These are phyloP conservation scores for Coffea canephora DNA, from an alignment of 257 asterid genomes.

Conservation along the genomic window DNA sequence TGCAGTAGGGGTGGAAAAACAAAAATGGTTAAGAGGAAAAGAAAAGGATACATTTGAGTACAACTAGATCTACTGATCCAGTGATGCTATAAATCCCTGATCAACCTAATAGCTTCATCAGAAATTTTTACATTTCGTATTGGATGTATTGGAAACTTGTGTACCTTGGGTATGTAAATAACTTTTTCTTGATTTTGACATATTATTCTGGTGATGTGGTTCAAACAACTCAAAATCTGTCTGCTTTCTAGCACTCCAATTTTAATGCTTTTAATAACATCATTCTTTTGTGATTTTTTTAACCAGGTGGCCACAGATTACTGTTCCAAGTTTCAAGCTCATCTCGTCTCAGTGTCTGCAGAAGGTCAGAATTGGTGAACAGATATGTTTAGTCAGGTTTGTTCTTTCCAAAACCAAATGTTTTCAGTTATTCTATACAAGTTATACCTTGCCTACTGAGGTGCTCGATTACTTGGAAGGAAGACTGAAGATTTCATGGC, in stretches of 20 bases:
- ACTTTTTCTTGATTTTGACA: neutral
- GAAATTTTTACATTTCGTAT: neutral
- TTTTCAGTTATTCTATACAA: constrained; percentile 8
- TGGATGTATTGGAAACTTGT: neutral
- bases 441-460: constrained; percentile 8
- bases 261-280: constrained; percentile 11
- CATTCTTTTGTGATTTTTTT: constrained; percentile 12
- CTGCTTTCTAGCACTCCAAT: neutral
- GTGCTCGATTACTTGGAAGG: constrained; percentile 56
- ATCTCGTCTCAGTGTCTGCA: constrained; percentile 52
- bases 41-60: neutral
- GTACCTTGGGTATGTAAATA: neutral
- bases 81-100: neutral
- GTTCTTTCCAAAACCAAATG: neutral
- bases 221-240: neutral
- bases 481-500: constrained; percentile 97
- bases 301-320: constrained; percentile 89
- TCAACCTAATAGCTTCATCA: neutral
- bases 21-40: neutral
- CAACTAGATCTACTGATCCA: neutral
- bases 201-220: neutral
- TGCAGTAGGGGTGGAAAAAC: neutral
- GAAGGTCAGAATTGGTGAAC: constrained; percentile 68
- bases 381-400: constrained; percentile 81
- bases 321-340: constrained; percentile 68